Percentiles rank a stretch among this genome's conserved stretches.
These are phyloP conservation scores for Lipomyces yamadae DNA, from an alignment of 805 yeast genomes.

Conservation along the genomic window DNA sequence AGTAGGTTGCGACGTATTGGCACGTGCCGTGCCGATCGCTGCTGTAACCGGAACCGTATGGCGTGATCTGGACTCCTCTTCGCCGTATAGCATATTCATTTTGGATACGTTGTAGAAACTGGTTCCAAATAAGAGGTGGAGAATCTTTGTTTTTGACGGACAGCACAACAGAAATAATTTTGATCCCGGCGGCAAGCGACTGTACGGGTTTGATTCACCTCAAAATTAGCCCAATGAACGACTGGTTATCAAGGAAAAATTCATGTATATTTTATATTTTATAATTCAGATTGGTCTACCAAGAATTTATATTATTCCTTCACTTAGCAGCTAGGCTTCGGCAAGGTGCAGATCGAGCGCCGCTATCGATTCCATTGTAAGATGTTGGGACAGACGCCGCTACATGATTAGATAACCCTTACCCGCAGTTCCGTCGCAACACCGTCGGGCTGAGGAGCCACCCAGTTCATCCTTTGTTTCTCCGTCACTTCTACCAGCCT, in stretches of 20 bases:
- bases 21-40: neutral
- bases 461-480: no score
- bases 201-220: neutral
- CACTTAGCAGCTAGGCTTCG: neutral
- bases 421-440: neutral
- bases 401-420: neutral
- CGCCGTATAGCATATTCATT: slow-evolving; percentile 1
- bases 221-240: neutral
- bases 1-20: neutral
- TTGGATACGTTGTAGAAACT: neutral
- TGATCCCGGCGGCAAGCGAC: neutral
- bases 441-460: neutral
- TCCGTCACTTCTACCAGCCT: neutral
- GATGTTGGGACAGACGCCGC: neutral
- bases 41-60: neutral
- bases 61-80: neutral
- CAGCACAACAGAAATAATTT: neutral
- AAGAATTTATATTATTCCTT: neutral
- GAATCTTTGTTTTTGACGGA: neutral
- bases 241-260: neutral
- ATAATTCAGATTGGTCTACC: neutral
- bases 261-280: neutral
- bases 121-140: neutral
- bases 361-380: neutral
- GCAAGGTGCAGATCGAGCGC: neutral